These are phyloP conservation scores for Gossypium sturtianum DNA, from an alignment of 345 rosid genomes.

Conservation along the genomic window DNA sequence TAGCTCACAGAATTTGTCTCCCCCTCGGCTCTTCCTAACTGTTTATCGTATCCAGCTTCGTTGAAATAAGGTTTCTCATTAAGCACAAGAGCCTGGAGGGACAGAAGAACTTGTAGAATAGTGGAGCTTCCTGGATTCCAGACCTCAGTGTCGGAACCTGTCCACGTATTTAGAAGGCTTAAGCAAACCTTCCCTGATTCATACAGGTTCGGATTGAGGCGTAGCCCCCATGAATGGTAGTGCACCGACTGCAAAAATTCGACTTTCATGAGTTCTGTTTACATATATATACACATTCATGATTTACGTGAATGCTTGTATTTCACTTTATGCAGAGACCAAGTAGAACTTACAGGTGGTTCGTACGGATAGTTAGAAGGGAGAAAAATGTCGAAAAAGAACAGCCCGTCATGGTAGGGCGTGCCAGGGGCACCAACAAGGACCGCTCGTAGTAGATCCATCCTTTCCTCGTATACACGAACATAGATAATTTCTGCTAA, in stretches of 20 bases:
- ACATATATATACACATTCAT: not conserved
- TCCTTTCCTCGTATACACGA: slow-evolving; percentile 77
- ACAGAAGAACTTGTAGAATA: slow-evolving; percentile 87
- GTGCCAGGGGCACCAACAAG: slow-evolving; percentile 82
- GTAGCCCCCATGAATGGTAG: slow-evolving; percentile 83
- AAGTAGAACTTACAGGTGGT: slow-evolving; percentile 69
- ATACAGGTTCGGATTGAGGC: slow-evolving; percentile 83
- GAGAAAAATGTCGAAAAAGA: slow-evolving; percentile 84
- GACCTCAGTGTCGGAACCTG: slow-evolving; percentile 78
- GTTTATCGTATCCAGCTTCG: slow-evolving; percentile 90
- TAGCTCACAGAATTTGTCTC: slow-evolving; percentile 87
- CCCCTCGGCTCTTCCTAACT: slow-evolving; percentile 76
- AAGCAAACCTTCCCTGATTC: slow-evolving; percentile 91
- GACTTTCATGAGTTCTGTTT: not conserved
- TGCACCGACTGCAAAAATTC: slow-evolving; percentile 55
- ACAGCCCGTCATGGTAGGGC: slow-evolving; percentile 88
- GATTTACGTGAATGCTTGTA: not conserved
- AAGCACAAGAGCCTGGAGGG: slow-evolving; percentile 96
- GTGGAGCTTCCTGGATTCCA: slow-evolving; percentile 80
- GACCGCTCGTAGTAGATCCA: slow-evolving; percentile 81
- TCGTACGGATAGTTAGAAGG: slow-evolving; percentile 81
- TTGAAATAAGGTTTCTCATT: slow-evolving; percentile 95
- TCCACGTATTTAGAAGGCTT: slow-evolving; percentile 92
- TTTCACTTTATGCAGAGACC: not conserved
- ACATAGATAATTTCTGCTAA: slow-evolving; percentile 71